Conservation (phyloP, 352 stramenopile species). For the Phytophthora cajani region DNA sequence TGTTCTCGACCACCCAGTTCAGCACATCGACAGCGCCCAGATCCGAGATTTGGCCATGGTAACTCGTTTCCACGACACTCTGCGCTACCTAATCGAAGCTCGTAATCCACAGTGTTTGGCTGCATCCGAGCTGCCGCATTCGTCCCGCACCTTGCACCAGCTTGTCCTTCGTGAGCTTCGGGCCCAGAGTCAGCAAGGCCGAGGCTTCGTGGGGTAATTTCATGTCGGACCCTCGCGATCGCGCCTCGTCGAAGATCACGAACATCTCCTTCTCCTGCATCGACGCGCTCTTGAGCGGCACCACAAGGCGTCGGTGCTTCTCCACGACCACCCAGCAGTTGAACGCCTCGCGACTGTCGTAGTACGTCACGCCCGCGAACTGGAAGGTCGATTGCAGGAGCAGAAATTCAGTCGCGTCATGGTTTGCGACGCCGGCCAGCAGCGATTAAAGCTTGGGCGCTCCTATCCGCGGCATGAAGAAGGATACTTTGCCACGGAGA, state of each 20-base stretch:
- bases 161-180: slow-evolving; percentile 91
- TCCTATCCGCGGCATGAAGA: too few relatives aligned
- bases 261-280: slow-evolving; percentile 87
- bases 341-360: slow-evolving; percentile 55
- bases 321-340: slow-evolving; percentile 86
- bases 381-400: slow-evolving; percentile 32
- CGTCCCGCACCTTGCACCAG: slow-evolving; percentile 92
- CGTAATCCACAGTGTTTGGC: slow-evolving; percentile 77
- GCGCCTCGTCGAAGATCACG: slow-evolving; percentile 92
- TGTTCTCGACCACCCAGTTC: slow-evolving; percentile 86
- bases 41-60: neutral
- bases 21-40: slow-evolving; percentile 49
- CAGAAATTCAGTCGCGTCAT: slow-evolving; percentile 17
- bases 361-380: slow-evolving; percentile 84
- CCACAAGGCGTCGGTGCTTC: slow-evolving; percentile 46
- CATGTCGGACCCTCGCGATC: slow-evolving; percentile 89
- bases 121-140: slow-evolving; percentile 77
- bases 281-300: slow-evolving; percentile 63
- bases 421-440: slow-evolving; percentile 43
- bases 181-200: slow-evolving; percentile 85
- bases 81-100: slow-evolving; percentile 73
- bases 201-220: slow-evolving; percentile 74
- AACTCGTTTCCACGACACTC: slow-evolving; percentile 40
- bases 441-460: too few relatives aligned
- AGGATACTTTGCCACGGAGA: too few relatives aligned